Conservation (phyloP, 345 rosid species). For the Hibiscus syriacus region DNA sequence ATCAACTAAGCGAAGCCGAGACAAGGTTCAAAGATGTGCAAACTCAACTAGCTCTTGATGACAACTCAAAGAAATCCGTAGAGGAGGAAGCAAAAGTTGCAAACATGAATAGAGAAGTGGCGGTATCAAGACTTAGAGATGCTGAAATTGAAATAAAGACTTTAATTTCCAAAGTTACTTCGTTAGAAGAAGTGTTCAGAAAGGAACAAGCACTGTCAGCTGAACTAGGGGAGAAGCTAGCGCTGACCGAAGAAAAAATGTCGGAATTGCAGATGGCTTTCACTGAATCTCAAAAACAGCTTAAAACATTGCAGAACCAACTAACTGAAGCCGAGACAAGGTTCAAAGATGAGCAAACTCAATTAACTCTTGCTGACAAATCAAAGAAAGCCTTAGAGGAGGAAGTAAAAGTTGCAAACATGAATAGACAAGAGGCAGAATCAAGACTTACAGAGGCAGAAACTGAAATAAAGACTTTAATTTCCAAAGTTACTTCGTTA, state of each 20-base stretch:
- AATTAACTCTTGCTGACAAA: slow-evolving; percentile 33
- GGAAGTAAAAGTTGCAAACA: slow-evolving; percentile 34
- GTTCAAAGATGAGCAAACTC: slow-evolving; percentile 32
- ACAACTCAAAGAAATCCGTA: slow-evolving; percentile 37
- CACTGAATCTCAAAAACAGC: slow-evolving; percentile 36
- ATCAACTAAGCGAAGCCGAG: slow-evolving; percentile 38
- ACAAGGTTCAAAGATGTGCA: slow-evolving; percentile 35
- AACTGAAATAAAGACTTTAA: slow-evolving; percentile 44
- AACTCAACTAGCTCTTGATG: slow-evolving; percentile 31
- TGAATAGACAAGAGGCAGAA: slow-evolving; percentile 35
- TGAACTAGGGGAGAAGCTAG: slow-evolving; percentile 55
- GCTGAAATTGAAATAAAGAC: slow-evolving; percentile 42
- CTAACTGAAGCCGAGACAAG: slow-evolving; percentile 39
- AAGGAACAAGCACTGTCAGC: slow-evolving; percentile 14
- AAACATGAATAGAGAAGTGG: slow-evolving; percentile 29
- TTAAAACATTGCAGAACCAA: slow-evolving; percentile 32
- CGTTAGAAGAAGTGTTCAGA: slow-evolving; percentile 24
- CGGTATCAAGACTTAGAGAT: slow-evolving; percentile 45
- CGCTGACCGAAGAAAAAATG: slow-evolving; percentile 48
- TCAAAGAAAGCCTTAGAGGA: slow-evolving; percentile 43
- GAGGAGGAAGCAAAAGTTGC: slow-evolving; percentile 40
- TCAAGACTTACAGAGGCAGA: slow-evolving; percentile 46
- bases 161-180: slow-evolving; percentile 37
- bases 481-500: slow-evolving; percentile 34
- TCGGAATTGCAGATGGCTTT: slow-evolving; percentile 39